phyloP scores from a whole-genome alignment of 371 early-diverging fungal genomes.

The Parasitella parasitica region DNA sequence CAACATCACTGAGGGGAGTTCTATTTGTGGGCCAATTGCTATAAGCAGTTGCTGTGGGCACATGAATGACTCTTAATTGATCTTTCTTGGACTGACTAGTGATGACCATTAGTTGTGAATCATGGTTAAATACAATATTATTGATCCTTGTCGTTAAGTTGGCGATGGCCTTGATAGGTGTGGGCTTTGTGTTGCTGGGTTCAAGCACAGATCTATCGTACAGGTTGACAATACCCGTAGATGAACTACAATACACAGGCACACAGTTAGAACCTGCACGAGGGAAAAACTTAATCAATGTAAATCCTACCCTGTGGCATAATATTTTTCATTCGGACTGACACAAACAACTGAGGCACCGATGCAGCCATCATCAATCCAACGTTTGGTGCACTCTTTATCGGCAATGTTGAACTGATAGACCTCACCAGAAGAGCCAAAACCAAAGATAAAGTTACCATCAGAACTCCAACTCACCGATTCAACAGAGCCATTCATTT shows the following conservation, averaged over 20 bases:
- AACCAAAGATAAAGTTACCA: conserved; percentile 63
- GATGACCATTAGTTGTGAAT: conserved; percentile 80
- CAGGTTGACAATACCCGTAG: conserved; percentile 85
- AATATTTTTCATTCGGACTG: conserved; percentile 73
- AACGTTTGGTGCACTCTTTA: conserved; percentile 70
- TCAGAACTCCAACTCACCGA: conserved; percentile 67
- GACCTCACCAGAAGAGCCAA: conserved; percentile 65
- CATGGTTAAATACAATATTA: conserved; percentile 76
- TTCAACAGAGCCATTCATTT: conserved; percentile 80
- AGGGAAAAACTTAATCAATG: not conserved
- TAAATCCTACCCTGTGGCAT: conserved; percentile 75
- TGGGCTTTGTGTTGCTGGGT: conserved; percentile 46
- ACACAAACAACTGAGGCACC: conserved; percentile 69
- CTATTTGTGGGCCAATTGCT: conserved; percentile 87
- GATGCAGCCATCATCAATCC: conserved; percentile 82
- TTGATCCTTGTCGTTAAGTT: conserved; percentile 85
- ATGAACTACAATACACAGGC: conserved; percentile 49
- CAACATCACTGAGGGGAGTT: conserved; percentile 81
- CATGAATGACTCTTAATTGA: conserved; percentile 76
- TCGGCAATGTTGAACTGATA: conserved; percentile 73
- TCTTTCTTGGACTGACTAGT: conserved; percentile 71
- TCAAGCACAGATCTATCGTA: conserved; percentile 62
- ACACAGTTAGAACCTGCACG: not conserved
- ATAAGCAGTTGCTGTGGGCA: conserved; percentile 78
- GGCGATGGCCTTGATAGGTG: conserved; percentile 71